Conservation (phyloP, 257 asterid species). For the Cynanchum wilfordii region DNA sequence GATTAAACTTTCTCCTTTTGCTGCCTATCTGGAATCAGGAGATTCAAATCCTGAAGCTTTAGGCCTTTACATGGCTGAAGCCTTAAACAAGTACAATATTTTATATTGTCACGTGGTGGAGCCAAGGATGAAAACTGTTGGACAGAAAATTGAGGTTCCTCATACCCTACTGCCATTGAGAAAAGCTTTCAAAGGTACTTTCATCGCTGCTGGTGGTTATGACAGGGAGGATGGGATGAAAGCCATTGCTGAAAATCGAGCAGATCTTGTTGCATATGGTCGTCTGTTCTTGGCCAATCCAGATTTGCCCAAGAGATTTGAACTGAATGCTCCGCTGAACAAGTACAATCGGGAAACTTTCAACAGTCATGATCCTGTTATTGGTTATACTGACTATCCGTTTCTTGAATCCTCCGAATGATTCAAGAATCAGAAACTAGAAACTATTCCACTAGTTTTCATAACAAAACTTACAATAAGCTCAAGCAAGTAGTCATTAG, state of each 20-base stretch:
- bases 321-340: conserved; percentile 21
- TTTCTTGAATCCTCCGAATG: too few relatives aligned
- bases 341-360: conserved; percentile 14
- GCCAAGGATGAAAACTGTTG: conserved; percentile 14
- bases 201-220: conserved; percentile 23
- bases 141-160: background rate
- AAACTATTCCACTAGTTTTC: too few relatives aligned
- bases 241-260: conserved; percentile 9
- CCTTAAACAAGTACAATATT: conserved; percentile 17
- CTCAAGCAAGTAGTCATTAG: too few relatives aligned
- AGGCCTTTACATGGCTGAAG: conserved; percentile 16
- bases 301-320: conserved; percentile 24
- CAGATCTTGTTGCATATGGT: conserved; percentile 28
- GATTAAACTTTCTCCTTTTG: conserved; percentile 19
- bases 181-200: conserved; percentile 19
- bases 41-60: conserved; percentile 23
- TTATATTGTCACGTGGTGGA: conserved; percentile 20
- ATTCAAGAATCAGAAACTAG: too few relatives aligned
- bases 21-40: conserved; percentile 10
- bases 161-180: conserved; percentile 15
- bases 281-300: conserved; percentile 22
- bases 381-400: conserved; percentile 20
- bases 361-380: conserved; percentile 13
- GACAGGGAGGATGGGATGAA: conserved; percentile 9
- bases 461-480: too few relatives aligned